Evolutionary conservation across 2,329 filamentous ascomycete genomes (phyloP).

Genomic region (Massarina eburnea): DNA sequence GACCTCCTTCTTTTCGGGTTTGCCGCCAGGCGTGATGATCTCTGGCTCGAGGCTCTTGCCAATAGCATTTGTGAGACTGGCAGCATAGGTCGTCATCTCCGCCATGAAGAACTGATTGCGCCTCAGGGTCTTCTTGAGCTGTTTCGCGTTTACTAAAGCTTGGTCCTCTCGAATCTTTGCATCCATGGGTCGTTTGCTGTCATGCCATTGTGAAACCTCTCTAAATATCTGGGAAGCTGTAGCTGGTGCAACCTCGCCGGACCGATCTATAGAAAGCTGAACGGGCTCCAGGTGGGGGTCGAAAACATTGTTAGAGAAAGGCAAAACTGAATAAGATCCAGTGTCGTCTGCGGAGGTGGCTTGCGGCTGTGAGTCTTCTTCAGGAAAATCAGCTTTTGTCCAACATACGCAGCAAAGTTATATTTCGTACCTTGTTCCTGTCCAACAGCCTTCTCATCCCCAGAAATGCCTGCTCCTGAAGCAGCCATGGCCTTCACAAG

Average conservation of each 20-base stretch:
- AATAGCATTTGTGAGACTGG: constrained; percentile 65
- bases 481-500: constrained; percentile 22
- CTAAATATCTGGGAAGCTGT: constrained; percentile 48
- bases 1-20: constrained; percentile 23
- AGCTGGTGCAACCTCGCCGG: constrained; percentile 30
- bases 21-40: constrained; percentile 56
- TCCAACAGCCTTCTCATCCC: constrained; percentile 2
- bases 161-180: constrained; percentile 34
- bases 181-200: constrained; percentile 56
- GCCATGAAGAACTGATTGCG: constrained; percentile 67
- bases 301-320: constrained; percentile 52
- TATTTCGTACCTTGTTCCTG: neutral
- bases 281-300: constrained; percentile 52
- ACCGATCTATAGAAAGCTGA: constrained; percentile 40
- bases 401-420: neutral
- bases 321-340: constrained; percentile 42
- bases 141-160: constrained; percentile 37
- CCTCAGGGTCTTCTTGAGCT: constrained; percentile 43
- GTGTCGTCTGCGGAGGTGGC: constrained; percentile 4
- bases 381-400: neutral
- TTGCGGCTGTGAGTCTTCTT: constrained; percentile 1
- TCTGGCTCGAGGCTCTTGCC: constrained; percentile 67
- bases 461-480: constrained; percentile 17
- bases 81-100: constrained; percentile 69
- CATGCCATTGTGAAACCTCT: constrained; percentile 64